Evolutionary conservation across 2,329 filamentous ascomycete genomes (phyloP), one percentile per base, ranked within the genome.

Genomic region (Triangularia verruculosa): DNA sequence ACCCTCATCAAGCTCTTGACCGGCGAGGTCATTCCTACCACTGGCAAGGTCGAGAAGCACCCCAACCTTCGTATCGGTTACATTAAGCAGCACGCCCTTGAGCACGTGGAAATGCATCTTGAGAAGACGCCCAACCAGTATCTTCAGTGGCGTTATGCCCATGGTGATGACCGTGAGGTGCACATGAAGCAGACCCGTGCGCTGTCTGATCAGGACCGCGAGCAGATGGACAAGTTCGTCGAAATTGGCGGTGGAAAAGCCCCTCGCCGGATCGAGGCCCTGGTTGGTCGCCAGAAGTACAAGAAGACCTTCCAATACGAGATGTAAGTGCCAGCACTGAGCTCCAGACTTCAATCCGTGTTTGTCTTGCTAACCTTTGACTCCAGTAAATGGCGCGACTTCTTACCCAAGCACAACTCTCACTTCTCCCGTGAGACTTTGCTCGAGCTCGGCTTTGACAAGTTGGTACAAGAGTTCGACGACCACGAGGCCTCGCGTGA

Each of bases 301-400:
- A 98, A 99, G 89, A 99, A 99, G 87, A 91, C 89, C 47, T 97
- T 96, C 86, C 93, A 97, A 83, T 98, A 98, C 75, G 94, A 98
- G 82, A 87, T 97, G 85, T 89, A 84, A 82, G 85, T 79, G 12
- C 13, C 6, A 47, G 13, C n/a, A 2, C n/a, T 43, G 2, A 43
- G 9, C 4, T 47, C 12, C 4, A 17, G 13, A 2, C 4, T 11
- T 12, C 12, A 54, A 17, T n/a, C 17, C 13, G 1, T n/a, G 34
- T 3, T 22, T 2, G 15, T 25, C 28, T 8, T 27, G 67, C 73
- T 78, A 71, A 78, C 67, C 59, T 15, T 2, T 20, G 7, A n/a
- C 20, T 43, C n/a, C 66, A 89, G 86, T 53, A 97, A 98, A 86
- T 99, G 95, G 95, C 81, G 89, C 67, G 85, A 87, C 68, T 86